A percentile compares a stretch with the other conserved stretches of the same genome.
Evolutionary conservation across 2,329 filamentous ascomycete species (phyloP).

Genomic region (Macrophomina phaseolina): DNA sequence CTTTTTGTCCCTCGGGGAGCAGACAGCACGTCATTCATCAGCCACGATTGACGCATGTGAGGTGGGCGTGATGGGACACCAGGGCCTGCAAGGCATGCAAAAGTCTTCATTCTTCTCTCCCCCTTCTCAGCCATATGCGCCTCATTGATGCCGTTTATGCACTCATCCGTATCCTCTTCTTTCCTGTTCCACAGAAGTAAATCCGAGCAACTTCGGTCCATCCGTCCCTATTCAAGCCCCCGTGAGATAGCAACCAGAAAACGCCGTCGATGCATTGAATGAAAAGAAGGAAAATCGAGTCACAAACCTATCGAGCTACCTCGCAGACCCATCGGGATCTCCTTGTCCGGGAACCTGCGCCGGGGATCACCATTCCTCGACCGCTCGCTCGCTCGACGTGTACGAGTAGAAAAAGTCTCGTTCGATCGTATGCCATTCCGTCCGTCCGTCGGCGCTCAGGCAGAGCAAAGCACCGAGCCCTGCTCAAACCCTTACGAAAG

Average conservation of each 20-base stretch:
- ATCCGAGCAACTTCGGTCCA: background rate
- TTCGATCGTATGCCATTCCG: background rate
- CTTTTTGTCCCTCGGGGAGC: too few species aligned
- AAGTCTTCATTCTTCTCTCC: background rate
- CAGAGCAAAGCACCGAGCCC: background rate
- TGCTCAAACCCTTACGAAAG: constrained; percentile 24
- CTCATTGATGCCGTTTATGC: constrained; percentile 1
- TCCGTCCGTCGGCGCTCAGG: background rate
- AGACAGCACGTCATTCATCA: too few species aligned
- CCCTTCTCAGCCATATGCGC: background rate
- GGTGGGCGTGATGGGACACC: too few species aligned
- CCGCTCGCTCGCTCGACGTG: background rate
- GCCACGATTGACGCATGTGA: too few species aligned
- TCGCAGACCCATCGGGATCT: background rate
- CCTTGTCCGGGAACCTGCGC: background rate
- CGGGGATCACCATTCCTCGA: background rate
- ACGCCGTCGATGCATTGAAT: constrained; percentile 6
- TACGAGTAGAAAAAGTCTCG: background rate
- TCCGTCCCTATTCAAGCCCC: background rate
- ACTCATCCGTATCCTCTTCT: background rate
- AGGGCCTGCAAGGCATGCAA: too few species aligned
- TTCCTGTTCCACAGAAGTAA: background rate
- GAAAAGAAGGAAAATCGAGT: background rate
- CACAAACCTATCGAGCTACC: constrained; percentile 5
- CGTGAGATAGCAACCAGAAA: background rate